Evolutionary conservation across 148 eudicot species (phyloP), one percentile per base, ranked within the genome.

Genomic region (Camellia granthamiana): DNA sequence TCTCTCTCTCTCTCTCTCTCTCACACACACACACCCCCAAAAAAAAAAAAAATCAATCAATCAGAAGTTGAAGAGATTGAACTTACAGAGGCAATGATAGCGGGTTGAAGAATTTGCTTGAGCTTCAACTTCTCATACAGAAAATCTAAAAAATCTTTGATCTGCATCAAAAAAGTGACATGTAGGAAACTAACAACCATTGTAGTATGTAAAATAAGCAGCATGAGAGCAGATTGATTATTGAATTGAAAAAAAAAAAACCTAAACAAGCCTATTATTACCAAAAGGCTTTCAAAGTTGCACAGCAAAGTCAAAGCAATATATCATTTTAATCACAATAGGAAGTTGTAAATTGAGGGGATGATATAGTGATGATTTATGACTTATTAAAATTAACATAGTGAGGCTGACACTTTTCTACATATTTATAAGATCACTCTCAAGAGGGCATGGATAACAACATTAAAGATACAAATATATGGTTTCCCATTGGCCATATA

Each of bases 11-110:
- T 0, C 38, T 30, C 38, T 30, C 38, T 30, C 38, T 30, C 38
- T 0, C 38, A 30, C 38, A 30, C 38, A 30, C 38, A 30, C 38
- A 30, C 38, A 30, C 51, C 5, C 6, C 42, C 13, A 19, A 30
- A 3, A 64, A 67, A 18, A 54, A 30, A 67, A n/a, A 67, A 18
- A 8, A 47, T 55, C 38, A 72, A 72, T 18, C 12, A 49, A 47
- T 47, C 65, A 79, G 52, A 52, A 42, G 30, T 21, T 14, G 13
- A 79, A 61, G 65, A 77, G 52, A 61, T 79, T 74, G 56, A 77
- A 89, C 97, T 85, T 89, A 96, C 99, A 30, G 99, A 93, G 69
- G 99, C 99, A 84, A 96, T 91, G 68, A 96, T 93, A 46, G 99
- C 97, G 66, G 99, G 99, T 78, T 96, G 99, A 81, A 96, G 72